phyloP scores from a whole-genome alignment of 1,284 basidiomycete genomes.

The Puccinia triticina region DNA sequence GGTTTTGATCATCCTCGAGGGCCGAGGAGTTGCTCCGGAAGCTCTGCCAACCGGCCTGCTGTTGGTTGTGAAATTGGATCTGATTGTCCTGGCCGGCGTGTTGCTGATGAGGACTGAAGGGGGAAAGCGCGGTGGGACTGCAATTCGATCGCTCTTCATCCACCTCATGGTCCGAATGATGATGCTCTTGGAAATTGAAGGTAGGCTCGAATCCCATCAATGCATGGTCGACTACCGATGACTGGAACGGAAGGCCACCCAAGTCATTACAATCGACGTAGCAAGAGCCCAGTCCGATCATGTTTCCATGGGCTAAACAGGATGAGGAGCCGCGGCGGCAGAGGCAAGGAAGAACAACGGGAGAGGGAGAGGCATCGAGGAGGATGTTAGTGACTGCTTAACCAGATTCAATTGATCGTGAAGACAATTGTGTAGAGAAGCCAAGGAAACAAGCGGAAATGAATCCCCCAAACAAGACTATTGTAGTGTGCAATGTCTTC shows the following conservation, averaged over 20 bases:
- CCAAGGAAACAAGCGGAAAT: not conserved
- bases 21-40: conserved; percentile 23
- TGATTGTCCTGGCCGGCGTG: conserved; percentile 25
- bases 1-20: conserved; percentile 30
- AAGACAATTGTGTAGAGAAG: too few relatives aligned
- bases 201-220: conserved; percentile 35
- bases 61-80: conserved; percentile 22
- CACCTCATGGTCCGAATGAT: conserved; percentile 34
- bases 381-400: not conserved
- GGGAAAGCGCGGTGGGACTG: conserved; percentile 18
- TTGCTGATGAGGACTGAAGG: conserved; percentile 39
- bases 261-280: conserved; percentile 28
- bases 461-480: not conserved
- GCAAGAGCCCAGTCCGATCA: conserved; percentile 30
- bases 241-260: conserved; percentile 24
- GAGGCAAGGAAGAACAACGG: not conserved
- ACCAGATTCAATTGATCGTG: not conserved
- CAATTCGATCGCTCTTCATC: conserved; percentile 37
- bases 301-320: conserved; percentile 20
- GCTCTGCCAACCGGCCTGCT: conserved; percentile 31
- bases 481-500: too few relatives aligned
- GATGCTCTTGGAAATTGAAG: conserved; percentile 36
- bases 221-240: conserved; percentile 38
- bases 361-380: not conserved
- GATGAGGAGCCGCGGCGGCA: not conserved